phyloP scores from a whole-genome alignment of 495 filamentous ascomycete genomes.

The Neurospora discreta region DNA sequence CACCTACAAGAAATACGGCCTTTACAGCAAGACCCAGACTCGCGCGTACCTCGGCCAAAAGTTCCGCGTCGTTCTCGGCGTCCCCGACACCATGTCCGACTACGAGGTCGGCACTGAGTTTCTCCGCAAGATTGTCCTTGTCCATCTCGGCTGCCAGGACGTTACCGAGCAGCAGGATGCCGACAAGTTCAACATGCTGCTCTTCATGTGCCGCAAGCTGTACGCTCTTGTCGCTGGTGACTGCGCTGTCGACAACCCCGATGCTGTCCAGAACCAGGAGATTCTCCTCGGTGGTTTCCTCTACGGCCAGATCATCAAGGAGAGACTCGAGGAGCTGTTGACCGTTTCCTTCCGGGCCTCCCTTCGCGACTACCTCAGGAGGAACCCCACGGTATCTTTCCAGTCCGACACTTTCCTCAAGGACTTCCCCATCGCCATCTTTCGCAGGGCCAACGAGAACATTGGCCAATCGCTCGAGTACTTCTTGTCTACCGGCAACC shows the following conservation, averaged over 20 bases:
- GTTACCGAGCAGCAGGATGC: constrained; percentile 70
- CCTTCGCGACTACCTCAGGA: constrained; percentile 60
- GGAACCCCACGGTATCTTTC: constrained; percentile 51
- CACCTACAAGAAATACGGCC: constrained; percentile 80
- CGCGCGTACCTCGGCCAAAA: constrained; percentile 76
- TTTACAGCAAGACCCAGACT: constrained; percentile 68
- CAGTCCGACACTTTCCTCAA: constrained; percentile 59
- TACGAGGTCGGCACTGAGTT: constrained; percentile 86
- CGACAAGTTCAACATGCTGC: constrained; percentile 88
- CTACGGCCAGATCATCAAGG: constrained; percentile 91
- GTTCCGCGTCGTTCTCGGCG: constrained; percentile 74
- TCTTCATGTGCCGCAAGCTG: constrained; percentile 94
- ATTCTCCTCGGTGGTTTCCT: constrained; percentile 85
- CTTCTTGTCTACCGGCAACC: constrained; percentile 91
- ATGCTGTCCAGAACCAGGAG: constrained; percentile 91
- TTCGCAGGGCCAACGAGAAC: constrained; percentile 75
- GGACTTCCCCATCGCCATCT: constrained; percentile 67
- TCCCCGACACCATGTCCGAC: constrained; percentile 68
- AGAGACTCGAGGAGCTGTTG: constrained; percentile 81
- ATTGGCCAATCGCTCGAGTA: constrained; percentile 80
- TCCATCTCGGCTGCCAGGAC: constrained; percentile 73
- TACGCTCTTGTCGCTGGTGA: constrained; percentile 88
- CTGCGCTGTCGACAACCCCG: constrained; percentile 86
- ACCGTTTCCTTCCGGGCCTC: constrained; percentile 47
- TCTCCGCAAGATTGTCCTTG: constrained; percentile 75